Evolutionary conservation across 2,329 filamentous ascomycete species (phyloP).

Genomic region (Didymella keratinophila): DNA sequence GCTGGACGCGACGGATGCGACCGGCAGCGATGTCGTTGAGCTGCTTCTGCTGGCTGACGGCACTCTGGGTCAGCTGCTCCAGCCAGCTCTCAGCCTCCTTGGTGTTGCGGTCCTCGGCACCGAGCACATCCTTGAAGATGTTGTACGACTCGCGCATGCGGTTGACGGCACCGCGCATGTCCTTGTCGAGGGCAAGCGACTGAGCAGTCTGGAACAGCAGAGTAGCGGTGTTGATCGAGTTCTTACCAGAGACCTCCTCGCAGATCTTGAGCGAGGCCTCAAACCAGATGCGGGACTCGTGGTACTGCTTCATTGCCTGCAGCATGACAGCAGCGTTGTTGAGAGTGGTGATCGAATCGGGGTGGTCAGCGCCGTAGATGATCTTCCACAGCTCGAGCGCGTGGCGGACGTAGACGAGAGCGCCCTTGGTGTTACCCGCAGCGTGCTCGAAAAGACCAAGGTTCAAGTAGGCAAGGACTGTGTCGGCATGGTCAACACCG

Average conservation of each 20-base stretch:
- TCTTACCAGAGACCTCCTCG: conserved; percentile 86
- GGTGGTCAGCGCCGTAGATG: conserved; percentile 91
- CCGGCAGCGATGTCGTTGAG: conserved; percentile 83
- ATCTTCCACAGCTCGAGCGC: conserved; percentile 96
- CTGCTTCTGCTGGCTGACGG: conserved; percentile 92
- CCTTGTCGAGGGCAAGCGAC: conserved; percentile 91
- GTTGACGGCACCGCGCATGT: conserved; percentile 88
- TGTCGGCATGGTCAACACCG: conserved; percentile 92
- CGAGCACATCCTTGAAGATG: conserved; percentile 89
- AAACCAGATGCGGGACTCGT: conserved; percentile 95
- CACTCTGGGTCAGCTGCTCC: conserved; percentile 93
- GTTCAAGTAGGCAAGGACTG: conserved; percentile 94
- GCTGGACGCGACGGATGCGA: conserved; percentile 74
- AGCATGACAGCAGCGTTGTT: conserved; percentile 99
- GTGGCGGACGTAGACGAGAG: conserved; percentile 89
- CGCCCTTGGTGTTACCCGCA: conserved; percentile 84
- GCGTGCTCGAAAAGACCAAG: conserved; percentile 93
- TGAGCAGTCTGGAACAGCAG: conserved; percentile 97
- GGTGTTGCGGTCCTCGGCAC: conserved; percentile 92
- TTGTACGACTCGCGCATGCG: conserved; percentile 97
- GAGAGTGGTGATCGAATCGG: conserved; percentile 96
- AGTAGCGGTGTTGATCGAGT: conserved; percentile 91
- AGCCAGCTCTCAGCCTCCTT: conserved; percentile 98
- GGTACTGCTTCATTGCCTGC: conserved; percentile 91
- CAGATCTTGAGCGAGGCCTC: conserved; percentile 90